Percentiles rank a stretch among this genome's conserved stretches.
Conservation (phyloP, 306 rosid species). For the Phaseolus lunatus region DNA sequence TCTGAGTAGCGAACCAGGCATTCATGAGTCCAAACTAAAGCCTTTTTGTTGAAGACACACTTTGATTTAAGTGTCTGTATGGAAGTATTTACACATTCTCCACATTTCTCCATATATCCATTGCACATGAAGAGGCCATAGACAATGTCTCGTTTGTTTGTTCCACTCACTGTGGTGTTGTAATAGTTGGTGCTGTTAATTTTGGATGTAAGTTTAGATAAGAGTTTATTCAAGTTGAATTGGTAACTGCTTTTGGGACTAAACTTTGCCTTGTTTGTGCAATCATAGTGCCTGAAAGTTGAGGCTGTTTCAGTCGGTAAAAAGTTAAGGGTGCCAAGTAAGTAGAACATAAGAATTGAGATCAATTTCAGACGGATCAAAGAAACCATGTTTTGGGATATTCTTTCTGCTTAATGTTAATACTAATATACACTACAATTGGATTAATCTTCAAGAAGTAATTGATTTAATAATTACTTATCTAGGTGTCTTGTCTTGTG, state of each 20-base stretch:
- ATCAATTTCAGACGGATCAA: neutral
- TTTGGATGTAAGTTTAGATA: slow-evolving; percentile 28
- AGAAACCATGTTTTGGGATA: slow-evolving; percentile 35
- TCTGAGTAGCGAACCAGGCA: slow-evolving; percentile 41
- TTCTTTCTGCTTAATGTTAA: slow-evolving; percentile 2
- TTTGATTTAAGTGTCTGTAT: slow-evolving; percentile 9
- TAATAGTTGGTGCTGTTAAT: slow-evolving; percentile 23
- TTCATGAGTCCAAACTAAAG: slow-evolving; percentile 39
- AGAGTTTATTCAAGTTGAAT: slow-evolving; percentile 26
- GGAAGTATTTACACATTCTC: slow-evolving; percentile 36
- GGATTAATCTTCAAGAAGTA: slow-evolving; percentile 9
- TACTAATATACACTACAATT: neutral
- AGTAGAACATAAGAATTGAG: slow-evolving; percentile 32
- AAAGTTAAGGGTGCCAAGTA: slow-evolving; percentile 19
- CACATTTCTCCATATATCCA: slow-evolving; percentile 34
- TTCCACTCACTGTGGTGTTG: neutral
- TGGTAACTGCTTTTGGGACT: slow-evolving; percentile 37
- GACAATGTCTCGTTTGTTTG: neutral
- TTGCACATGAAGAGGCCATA: slow-evolving; percentile 46
- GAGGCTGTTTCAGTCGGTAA: slow-evolving; percentile 29
- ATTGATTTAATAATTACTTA: neutral
- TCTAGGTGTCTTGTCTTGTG: too few species aligned
- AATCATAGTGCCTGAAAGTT: slow-evolving; percentile 29
- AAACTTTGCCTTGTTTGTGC: slow-evolving; percentile 26
- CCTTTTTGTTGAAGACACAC: slow-evolving; percentile 41